These are phyloP conservation scores for Glonium stellatum DNA, from an alignment of 495 filamentous ascomycete species.

Conservation along the genomic window DNA sequence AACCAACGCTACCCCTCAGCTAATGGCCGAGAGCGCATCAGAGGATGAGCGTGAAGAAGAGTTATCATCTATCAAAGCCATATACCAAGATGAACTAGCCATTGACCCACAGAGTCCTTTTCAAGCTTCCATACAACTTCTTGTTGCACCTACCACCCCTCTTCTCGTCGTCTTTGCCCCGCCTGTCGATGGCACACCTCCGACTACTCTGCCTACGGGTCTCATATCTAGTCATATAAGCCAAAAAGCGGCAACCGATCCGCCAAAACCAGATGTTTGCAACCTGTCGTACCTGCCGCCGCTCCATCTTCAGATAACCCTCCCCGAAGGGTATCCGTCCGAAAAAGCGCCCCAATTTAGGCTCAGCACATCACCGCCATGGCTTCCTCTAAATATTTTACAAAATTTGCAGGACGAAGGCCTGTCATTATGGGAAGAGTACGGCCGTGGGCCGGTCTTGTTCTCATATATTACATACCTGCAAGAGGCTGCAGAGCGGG, in stretches of 20 bases:
- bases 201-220: conserved; percentile 31
- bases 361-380: conserved; percentile 60
- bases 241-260: background rate
- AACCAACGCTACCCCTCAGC: conserved; percentile 6
- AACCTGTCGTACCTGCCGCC: conserved; percentile 70
- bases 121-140: conserved; percentile 61
- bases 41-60: conserved; percentile 72
- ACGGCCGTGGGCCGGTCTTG: conserved; percentile 66
- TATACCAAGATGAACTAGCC: conserved; percentile 72
- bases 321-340: conserved; percentile 72
- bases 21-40: conserved; percentile 31
- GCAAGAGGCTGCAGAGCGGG: conserved; percentile 68
- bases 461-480: conserved; percentile 83
- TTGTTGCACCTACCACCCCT: conserved; percentile 61
- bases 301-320: conserved; percentile 56
- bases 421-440: conserved; percentile 69
- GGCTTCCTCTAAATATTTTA: conserved; percentile 59
- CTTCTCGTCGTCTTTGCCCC: conserved; percentile 63
- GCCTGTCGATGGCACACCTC: conserved; percentile 40
- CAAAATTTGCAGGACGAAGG: conserved; percentile 55
- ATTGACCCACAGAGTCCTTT: conserved; percentile 54
- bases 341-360: conserved; percentile 56
- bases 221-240: background rate
- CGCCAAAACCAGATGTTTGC: conserved; percentile 47
- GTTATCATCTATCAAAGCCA: conserved; percentile 74